Evolutionary conservation across 805 yeast species (phyloP).

Genomic region (Saccharomycopsis oosterbeekiorum): DNA sequence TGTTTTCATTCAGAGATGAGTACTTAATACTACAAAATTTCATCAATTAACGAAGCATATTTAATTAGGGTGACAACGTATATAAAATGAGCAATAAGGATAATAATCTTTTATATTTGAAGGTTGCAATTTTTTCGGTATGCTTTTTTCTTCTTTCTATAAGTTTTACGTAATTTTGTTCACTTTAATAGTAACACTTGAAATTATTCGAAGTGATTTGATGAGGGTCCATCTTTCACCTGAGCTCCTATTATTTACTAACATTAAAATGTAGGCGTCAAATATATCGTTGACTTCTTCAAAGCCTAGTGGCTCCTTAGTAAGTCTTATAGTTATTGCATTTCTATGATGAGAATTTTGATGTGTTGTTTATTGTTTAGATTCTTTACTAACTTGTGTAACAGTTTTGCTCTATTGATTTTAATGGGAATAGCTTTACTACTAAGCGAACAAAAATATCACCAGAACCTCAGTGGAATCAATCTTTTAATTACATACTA

Average conservation of each 20-base stretch:
- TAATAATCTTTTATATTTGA: background rate
- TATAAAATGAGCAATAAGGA: background rate
- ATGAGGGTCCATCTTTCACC: background rate
- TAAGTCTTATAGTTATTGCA: background rate
- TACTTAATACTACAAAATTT: too few species aligned
- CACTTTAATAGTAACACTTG: background rate
- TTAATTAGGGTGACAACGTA: background rate
- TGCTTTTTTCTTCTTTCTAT: background rate
- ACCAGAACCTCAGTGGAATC: constrained; percentile 13
- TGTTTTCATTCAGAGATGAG: background rate
- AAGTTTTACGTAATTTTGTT: background rate
- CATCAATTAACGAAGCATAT: background rate
- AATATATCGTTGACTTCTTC: background rate
- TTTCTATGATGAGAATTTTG: too few species aligned
- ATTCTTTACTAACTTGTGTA: background rate
- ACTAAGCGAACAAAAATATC: constrained; percentile 6
- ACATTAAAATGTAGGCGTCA: background rate
- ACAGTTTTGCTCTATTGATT: constrained; percentile 9
- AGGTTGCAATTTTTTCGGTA: background rate
- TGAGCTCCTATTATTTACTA: background rate
- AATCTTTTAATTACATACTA: constrained; percentile 2
- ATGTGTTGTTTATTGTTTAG: background rate
- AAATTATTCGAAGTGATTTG: background rate
- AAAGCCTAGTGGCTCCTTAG: background rate
- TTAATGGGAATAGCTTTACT: constrained; percentile 7